A percentile compares a stretch with the other conserved stretches of the same genome.
These are phyloP conservation scores for Coemansia sp. DNA, from an alignment of 192 early-diverging fungal species.

Conservation along the genomic window DNA sequence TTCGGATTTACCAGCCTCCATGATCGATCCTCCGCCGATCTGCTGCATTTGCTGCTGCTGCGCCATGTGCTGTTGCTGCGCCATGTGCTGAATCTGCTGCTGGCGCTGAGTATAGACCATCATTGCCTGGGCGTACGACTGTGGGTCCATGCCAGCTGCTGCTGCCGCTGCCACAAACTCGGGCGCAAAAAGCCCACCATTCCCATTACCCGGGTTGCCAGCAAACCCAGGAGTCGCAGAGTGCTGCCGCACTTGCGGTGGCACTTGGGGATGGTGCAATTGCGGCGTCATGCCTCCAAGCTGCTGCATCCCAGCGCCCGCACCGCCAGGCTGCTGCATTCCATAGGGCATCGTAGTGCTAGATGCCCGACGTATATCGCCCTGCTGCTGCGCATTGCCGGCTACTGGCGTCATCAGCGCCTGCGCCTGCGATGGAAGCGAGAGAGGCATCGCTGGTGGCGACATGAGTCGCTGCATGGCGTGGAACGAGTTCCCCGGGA, in stretches of 20 bases:
- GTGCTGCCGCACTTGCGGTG: constrained; percentile 1
- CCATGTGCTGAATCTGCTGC: constrained; percentile 22
- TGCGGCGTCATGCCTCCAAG: constrained; percentile 6
- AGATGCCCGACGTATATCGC: neutral
- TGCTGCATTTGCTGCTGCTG: constrained; percentile 18
- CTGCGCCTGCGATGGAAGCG: constrained; percentile 27
- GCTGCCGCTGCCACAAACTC: constrained; percentile 16
- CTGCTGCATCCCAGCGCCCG: neutral
- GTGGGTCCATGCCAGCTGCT: constrained; percentile 6
- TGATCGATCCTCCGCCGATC: constrained; percentile 4
- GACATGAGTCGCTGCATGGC: constrained; percentile 41
- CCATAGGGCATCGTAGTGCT: neutral
- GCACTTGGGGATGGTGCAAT: neutral
- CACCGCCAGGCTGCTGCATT: neutral
- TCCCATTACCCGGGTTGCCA: neutral
- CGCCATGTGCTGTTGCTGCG: neutral
- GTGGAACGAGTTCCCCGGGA: constrained; percentile 12
- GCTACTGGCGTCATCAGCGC: constrained; percentile 32
- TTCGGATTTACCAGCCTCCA: constrained; percentile 1
- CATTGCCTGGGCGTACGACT: constrained; percentile 14
- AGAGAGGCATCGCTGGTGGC: neutral
- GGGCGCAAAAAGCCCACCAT: neutral
- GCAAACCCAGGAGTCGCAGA: neutral
- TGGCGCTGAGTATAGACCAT: constrained; percentile 22
- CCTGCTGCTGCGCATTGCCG: constrained; percentile 16